These are phyloP conservation scores for Globisporangium heterothallicum DNA, from an alignment of 352 stramenopile species.

Conservation along the genomic window DNA sequence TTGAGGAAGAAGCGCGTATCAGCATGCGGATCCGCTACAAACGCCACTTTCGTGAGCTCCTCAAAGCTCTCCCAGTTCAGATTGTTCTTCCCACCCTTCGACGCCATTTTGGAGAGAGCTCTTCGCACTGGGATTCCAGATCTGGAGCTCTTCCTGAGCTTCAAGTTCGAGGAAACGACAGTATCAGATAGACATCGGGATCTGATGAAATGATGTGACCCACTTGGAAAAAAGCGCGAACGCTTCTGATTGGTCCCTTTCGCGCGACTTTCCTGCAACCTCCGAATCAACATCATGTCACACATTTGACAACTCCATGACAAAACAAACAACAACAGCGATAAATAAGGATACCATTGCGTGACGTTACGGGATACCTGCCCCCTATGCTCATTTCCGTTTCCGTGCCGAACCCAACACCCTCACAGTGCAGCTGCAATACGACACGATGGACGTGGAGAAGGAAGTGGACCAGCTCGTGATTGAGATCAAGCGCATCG, in stretches of 20 bases:
- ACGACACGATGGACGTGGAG: constrained; percentile 46
- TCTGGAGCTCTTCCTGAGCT: too few relatives aligned
- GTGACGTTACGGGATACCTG: too few relatives aligned
- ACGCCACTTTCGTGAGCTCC: constrained; percentile 58
- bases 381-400: too few relatives aligned
- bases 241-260: constrained; percentile 20
- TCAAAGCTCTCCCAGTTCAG: constrained; percentile 66
- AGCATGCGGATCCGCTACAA: constrained; percentile 36
- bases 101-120: too few relatives aligned
- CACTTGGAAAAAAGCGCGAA: constrained; percentile 23
- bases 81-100: background rate
- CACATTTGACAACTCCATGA: background rate
- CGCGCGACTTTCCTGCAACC: background rate
- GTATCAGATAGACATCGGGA: too few relatives aligned
- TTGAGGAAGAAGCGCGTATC: constrained; percentile 64
- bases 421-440: background rate
- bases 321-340: too few relatives aligned
- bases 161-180: too few relatives aligned
- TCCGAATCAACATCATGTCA: too few relatives aligned
- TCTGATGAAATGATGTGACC: too few relatives aligned
- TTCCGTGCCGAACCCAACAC: background rate
- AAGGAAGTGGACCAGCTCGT: constrained; percentile 71
- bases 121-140: too few relatives aligned
- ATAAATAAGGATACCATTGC: too few relatives aligned
- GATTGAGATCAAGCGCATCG: constrained; percentile 64